Evolutionary conservation across 352 stramenopile species (phyloP).

Genomic region (Pythium utonaiense): DNA sequence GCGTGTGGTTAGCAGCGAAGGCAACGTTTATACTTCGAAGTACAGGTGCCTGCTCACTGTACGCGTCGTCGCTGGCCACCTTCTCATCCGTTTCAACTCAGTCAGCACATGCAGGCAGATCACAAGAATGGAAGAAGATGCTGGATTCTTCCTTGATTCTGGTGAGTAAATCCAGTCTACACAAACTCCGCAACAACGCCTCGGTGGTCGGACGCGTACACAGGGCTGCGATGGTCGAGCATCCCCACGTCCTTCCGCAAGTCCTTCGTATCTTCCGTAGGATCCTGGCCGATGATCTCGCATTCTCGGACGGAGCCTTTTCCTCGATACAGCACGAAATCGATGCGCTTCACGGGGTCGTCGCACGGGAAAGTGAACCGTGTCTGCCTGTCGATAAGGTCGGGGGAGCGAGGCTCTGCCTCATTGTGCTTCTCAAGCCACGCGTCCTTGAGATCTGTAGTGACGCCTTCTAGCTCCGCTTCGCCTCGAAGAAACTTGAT

Average conservation of each 20-base stretch:
- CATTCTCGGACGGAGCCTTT: conserved; percentile 61
- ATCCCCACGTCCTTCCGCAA: conserved; percentile 70
- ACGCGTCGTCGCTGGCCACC: too few relatives aligned
- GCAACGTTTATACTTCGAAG: too few relatives aligned
- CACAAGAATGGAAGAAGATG: too few relatives aligned
- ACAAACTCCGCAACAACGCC: conserved; percentile 71
- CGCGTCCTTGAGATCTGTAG: conserved; percentile 73
- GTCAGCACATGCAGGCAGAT: too few relatives aligned
- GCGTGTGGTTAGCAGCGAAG: too few relatives aligned
- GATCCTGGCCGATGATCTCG: conserved; percentile 71
- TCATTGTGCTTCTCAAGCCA: conserved; percentile 68
- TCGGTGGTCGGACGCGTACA: conserved; percentile 86
- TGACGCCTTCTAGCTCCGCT: conserved; percentile 39
- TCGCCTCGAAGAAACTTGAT: conserved; percentile 79
- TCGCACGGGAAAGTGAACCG: conserved; percentile 87
- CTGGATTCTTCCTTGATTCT: too few relatives aligned
- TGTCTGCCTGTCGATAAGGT: conserved; percentile 36
- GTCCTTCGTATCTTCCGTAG: conserved; percentile 55
- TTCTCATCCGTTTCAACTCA: too few relatives aligned
- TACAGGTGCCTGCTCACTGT: too few relatives aligned
- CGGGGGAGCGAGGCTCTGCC: conserved; percentile 45
- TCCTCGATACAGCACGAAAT: conserved; percentile 76
- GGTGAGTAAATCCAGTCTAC: not conserved
- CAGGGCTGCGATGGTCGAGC: conserved; percentile 63
- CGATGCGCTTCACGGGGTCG: conserved; percentile 83